Base-by-base conservation (phyloP, 179 eudicot species). In the Spinacia oleracea region DNA sequence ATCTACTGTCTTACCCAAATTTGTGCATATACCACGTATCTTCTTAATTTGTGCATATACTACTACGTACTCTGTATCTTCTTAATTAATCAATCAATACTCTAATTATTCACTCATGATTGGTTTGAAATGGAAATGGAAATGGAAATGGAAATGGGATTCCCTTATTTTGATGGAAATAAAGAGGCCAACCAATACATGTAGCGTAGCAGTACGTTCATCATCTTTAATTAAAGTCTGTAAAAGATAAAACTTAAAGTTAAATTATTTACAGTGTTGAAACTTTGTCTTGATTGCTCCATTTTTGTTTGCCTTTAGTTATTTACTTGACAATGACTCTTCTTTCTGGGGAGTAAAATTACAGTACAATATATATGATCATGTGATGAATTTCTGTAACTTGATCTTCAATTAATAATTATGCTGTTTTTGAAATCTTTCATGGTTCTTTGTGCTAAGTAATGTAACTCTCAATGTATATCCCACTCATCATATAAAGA, bases 391-490 rank as follows among this genome's bases (percentile, higher is more conserved):
- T 73, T 73, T 73, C 48, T 56, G 66, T 56, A 73, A 56, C 48
- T 56, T 20, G 34, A 56, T 56, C 51, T 51, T 56, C 45, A 38
- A 11, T n/a, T n/a, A n/a, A n/a, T n/a, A n/a, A n/a, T 35, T 38
- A 14, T 38, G 21, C 45, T 56, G 66, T 27, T 34, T 73, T 23
- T 35, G 1, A 14, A n/a, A n/a, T 3, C 25, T 63, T 70, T 55
- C 70, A 62, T 75, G 78, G 78, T 46, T 62, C 45, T 45, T 29
- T 62, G 78, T 75, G 78, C 71, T 46, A 46, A 55, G 43, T 29
- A 9, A 45, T 75, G 78, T 63, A 63, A 75, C 78, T 62, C 78
- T 75, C 78, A 62, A 34, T n/a, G n/a, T n/a, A n/a, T 9, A 38
- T 62, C 62, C 56, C 78, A 75, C 58, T 75, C 63, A 2, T 75